These are phyloP conservation scores for Phytophthora hibernalis DNA, from an alignment of 352 stramenopile genomes.

Conservation along the genomic window DNA sequence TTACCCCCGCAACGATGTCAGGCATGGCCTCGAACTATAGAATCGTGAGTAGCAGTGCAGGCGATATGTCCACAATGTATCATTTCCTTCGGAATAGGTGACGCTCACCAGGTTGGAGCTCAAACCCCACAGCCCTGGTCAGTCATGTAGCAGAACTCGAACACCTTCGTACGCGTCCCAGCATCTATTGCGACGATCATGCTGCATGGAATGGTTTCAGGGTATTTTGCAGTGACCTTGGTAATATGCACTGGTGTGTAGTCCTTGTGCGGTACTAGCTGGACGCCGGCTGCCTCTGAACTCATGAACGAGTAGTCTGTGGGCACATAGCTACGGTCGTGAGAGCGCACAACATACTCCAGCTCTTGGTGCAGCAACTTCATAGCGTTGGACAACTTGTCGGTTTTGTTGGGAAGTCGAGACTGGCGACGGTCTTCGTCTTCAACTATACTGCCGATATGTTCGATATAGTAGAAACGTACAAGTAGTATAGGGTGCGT, in stretches of 20 bases:
- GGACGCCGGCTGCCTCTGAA: neutral
- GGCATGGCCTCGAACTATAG: neutral
- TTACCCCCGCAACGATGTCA: constrained; percentile 5
- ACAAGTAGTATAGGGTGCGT: no score
- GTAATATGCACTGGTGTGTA: no score
- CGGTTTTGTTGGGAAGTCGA: neutral
- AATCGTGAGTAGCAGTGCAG: constrained; percentile 8
- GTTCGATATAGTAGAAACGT: no score
- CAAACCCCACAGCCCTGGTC: neutral
- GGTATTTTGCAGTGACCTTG: no score
- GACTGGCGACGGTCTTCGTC: neutral
- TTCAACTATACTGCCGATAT: no score
- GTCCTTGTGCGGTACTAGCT: neutral
- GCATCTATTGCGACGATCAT: no score
- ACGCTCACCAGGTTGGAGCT: neutral
- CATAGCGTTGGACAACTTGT: neutral
- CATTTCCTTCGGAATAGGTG: neutral
- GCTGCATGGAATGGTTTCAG: no score
- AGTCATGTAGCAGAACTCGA: neutral
- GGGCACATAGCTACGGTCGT: neutral
- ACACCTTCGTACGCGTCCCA: neutral
- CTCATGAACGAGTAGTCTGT: neutral
- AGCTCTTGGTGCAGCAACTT: neutral
- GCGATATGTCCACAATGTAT: neutral
- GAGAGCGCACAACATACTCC: neutral